Percentiles rank a stretch among this genome's conserved stretches.
Evolutionary conservation across 2,329 filamentous ascomycete species (phyloP).

Genomic region (Exophiala spinifera): DNA sequence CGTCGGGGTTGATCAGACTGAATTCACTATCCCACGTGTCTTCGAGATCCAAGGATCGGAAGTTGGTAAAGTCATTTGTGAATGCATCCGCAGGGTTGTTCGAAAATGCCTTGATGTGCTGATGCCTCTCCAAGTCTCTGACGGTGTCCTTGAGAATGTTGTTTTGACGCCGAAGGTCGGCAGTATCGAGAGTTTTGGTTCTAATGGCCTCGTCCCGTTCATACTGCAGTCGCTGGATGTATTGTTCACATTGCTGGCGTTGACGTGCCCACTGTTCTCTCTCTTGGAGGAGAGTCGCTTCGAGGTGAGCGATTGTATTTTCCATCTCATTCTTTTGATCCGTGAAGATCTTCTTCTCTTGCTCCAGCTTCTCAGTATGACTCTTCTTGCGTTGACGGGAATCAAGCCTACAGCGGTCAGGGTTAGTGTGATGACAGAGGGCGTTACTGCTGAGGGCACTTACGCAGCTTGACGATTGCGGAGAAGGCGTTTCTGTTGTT

Average conservation of each 20-base stretch:
- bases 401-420: slow-evolving; percentile 65
- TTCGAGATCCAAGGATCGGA: slow-evolving; percentile 80
- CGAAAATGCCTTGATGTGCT: slow-evolving; percentile 19
- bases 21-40: slow-evolving; percentile 79
- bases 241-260: slow-evolving; percentile 72
- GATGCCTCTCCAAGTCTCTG: slow-evolving; percentile 45
- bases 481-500: slow-evolving; percentile 93
- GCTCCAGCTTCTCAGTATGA: slow-evolving; percentile 92
- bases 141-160: slow-evolving; percentile 69
- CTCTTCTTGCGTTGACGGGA: slow-evolving; percentile 97
- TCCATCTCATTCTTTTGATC: slow-evolving; percentile 74
- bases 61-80: slow-evolving; percentile 69
- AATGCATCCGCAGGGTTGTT: slow-evolving; percentile 48
- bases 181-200: slow-evolving; percentile 82
- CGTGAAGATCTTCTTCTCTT: slow-evolving; percentile 91
- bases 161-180: slow-evolving; percentile 89
- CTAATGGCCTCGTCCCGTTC: slow-evolving; percentile 93
- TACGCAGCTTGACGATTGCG: slow-evolving; percentile 97
- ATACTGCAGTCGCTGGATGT: slow-evolving; percentile 71
- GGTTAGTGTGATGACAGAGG: slow-evolving; percentile 23
- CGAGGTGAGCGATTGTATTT: slow-evolving; percentile 59
- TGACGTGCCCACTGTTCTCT: slow-evolving; percentile 63
- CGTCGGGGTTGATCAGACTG: slow-evolving; percentile 68
- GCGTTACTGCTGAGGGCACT: slow-evolving; percentile 44
- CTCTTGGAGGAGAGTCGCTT: slow-evolving; percentile 35